phyloP scores from a whole-genome alignment of 2,329 filamentous ascomycete species.

The Pseudocercospora crystallina region DNA sequence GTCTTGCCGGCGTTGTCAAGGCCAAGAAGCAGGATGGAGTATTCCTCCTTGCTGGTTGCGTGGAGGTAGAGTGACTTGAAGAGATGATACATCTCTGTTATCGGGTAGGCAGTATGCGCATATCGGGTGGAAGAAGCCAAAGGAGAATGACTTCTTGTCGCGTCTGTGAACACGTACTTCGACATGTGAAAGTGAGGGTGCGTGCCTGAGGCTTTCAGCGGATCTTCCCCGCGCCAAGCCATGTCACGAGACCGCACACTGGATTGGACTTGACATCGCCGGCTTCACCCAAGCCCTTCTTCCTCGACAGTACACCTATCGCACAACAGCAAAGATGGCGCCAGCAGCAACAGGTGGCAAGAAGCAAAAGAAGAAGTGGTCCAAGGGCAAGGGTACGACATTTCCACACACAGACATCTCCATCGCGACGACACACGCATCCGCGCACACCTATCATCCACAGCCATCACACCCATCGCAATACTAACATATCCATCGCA shows the following conservation, averaged over 20 bases:
- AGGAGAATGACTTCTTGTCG: no score
- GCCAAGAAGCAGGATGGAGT: slow-evolving; percentile 93
- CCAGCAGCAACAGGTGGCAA: slow-evolving; percentile 63
- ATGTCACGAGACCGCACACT: not conserved
- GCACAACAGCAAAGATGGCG: slow-evolving; percentile 25
- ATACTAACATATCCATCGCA: slow-evolving; percentile 35
- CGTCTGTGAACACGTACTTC: no score
- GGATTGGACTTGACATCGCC: not conserved
- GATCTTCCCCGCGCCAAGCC: no score
- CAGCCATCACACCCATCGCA: not conserved
- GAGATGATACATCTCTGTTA: slow-evolving; percentile 79
- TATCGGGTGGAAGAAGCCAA: no score
- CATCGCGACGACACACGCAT: slow-evolving; percentile 5
- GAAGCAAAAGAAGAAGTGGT: slow-evolving; percentile 84
- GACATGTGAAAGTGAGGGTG: no score
- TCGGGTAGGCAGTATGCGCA: slow-evolving; percentile 2
- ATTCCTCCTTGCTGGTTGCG: slow-evolving; percentile 98
- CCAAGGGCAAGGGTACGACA: slow-evolving; percentile 50
- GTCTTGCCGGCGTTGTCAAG: slow-evolving; percentile 99
- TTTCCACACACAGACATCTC: slow-evolving; percentile 12
- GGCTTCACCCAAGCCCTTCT: not conserved
- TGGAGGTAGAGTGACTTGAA: slow-evolving; percentile 92
- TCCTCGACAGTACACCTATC: slow-evolving; percentile 2
- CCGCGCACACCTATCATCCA: slow-evolving; percentile 11
- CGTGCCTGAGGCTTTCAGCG: no score